phyloP scores from a whole-genome alignment of 1,284 basidiomycete genomes.

The Sporisorium iseilematis-ciliati region DNA sequence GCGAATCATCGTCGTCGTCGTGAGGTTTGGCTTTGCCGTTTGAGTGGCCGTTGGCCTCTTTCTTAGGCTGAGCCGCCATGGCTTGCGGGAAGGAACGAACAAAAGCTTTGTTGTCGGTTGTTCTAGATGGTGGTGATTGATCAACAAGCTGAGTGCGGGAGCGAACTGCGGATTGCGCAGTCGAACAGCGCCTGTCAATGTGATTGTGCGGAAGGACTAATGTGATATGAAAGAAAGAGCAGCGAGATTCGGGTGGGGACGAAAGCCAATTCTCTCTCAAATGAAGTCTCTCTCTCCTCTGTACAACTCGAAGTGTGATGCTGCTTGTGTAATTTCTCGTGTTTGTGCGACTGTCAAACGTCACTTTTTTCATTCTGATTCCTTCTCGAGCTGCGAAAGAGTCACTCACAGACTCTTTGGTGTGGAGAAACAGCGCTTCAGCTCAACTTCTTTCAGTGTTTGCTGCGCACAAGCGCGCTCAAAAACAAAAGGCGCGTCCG shows the following conservation, averaged over 20 bases:
- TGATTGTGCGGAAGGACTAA: slow-evolving; percentile 3
- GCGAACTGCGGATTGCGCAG: neutral
- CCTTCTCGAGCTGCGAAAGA: neutral
- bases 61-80: slow-evolving; percentile 19
- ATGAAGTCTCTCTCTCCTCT: neutral
- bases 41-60: slow-evolving; percentile 14
- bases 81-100: neutral
- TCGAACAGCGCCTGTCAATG: neutral
- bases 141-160: neutral
- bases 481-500: slow-evolving; percentile 4
- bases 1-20: slow-evolving; percentile 35
- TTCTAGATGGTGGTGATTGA: neutral
- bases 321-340: slow-evolving; percentile 16
- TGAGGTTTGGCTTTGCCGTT: slow-evolving; percentile 20
- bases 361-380: slow-evolving; percentile 2
- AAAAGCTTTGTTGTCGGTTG: slow-evolving; percentile 1
- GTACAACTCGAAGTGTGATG: neutral
- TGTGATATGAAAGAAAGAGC: slow-evolving; percentile 1
- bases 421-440: neutral
- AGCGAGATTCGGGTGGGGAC: too few relatives aligned
- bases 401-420: neutral
- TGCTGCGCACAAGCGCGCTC: neutral
- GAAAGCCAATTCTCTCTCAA: too few relatives aligned
- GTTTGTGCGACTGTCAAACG: neutral
- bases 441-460: too few relatives aligned